Evolutionary conservation across 306 rosid species (phyloP), one percentile per base, ranked within the genome.

Genomic region (Glycine tomentella): DNA sequence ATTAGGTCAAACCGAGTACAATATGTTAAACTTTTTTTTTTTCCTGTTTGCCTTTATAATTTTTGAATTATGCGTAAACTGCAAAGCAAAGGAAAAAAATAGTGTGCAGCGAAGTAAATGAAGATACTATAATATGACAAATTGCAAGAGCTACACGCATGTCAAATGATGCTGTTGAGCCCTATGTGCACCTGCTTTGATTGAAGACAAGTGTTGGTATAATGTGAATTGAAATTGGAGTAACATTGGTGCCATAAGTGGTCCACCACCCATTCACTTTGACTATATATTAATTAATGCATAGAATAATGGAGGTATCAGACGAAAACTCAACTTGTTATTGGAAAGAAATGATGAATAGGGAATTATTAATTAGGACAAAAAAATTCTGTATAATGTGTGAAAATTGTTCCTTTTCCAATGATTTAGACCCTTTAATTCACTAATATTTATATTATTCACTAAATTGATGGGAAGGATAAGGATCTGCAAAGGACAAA

Each of bases 261-360:
- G 53, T 67, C 72, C 48, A 72, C 48, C 64, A 72, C 49, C 40
- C 33, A 3, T 72, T 52, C 40, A 73, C 38, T 73, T 11, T 55
- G 15, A 73, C 36, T n/a, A 16, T 38, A 36, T 38, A 36, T 38
- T 13, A 48, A 48, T 48, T 50, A 34, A 25, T 52, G 12, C 8
- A 71, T 31, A 50, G 3, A 71, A 50, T 52, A 71, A 71, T 38
- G 50, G 33, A 40, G 1, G 14, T 61, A 4, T 61, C 15, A 25
- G 8, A 62, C 7, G 8, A 33, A 9, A 40, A 16, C 9, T 71
- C 31, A n/a, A 34, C 64, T 62, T 62, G 16, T 33, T 52, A 7
- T 8, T 34, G 58, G 10, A 70, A 70, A 49, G 45, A 70, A 9
- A 7, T 72, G 4, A 8, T 2, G 8, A 51, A 50, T 8, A 1